A percentile compares a stretch with the other conserved stretches of the same genome.
These are phyloP conservation scores for Coprinopsis cinerea DNA, from an alignment of 768 basidiomycete species.

Conservation along the genomic window DNA sequence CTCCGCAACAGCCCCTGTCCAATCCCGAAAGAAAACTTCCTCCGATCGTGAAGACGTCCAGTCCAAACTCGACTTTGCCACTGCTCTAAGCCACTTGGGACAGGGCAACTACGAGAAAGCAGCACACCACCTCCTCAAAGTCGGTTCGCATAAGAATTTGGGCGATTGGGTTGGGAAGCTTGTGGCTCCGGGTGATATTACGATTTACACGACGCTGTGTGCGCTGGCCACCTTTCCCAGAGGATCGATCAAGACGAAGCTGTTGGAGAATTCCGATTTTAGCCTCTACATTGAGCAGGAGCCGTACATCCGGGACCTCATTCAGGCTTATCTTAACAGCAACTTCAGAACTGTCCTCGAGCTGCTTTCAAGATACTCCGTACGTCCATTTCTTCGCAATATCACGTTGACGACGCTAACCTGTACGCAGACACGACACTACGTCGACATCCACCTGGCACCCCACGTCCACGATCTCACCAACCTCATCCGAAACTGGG, in stretches of 20 bases:
- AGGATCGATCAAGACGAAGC: conserved; percentile 56
- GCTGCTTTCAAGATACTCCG: conserved; percentile 67
- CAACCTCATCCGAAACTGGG: conserved; percentile 66
- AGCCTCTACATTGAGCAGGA: conserved; percentile 79
- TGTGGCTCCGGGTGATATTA: conserved; percentile 77
- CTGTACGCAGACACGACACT: conserved; percentile 65
- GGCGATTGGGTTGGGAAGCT: conserved; percentile 81
- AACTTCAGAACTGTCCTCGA: conserved; percentile 82
- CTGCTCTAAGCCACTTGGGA: conserved; percentile 69
- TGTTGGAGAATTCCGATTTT: conserved; percentile 68
- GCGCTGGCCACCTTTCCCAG: conserved; percentile 75
- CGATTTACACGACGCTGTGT: conserved; percentile 80
- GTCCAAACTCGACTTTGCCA: conserved; percentile 77
- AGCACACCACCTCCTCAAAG: conserved; percentile 62
- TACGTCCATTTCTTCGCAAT: conserved; percentile 31
- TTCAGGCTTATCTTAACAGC: conserved; percentile 81
- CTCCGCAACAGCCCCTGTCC: conserved; percentile 16
- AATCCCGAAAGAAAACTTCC: conserved; percentile 33
- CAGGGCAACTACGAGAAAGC: conserved; percentile 76
- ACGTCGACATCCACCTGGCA: conserved; percentile 71
- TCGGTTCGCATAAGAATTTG: conserved; percentile 59
- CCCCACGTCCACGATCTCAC: conserved; percentile 62
- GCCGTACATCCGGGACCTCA: conserved; percentile 78
- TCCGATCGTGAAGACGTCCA: conserved; percentile 64
- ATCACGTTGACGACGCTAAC: no score